These are phyloP conservation scores for Phytopythium boreale DNA, from an alignment of 352 stramenopile genomes.

Conservation along the genomic window DNA sequence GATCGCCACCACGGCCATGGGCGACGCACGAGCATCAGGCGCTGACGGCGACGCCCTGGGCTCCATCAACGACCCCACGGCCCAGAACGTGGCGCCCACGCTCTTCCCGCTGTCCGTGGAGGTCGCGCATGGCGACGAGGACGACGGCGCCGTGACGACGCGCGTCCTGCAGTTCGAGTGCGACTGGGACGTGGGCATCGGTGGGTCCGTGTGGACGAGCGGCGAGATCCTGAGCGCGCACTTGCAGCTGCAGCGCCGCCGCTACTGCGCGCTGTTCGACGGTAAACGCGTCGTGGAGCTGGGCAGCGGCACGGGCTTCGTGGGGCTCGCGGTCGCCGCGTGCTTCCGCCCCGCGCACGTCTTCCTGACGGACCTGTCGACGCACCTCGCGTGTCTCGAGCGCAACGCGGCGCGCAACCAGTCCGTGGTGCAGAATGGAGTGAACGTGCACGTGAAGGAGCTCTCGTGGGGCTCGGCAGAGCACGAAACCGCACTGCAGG, in stretches of 20 bases:
- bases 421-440: constrained; percentile 15
- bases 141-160: constrained; percentile 1
- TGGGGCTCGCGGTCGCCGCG: constrained; percentile 59
- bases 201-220: constrained; percentile 82
- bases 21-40: background rate
- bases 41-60: background rate
- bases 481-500: constrained; percentile 47
- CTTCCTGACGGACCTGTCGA: constrained; percentile 63
- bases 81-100: background rate
- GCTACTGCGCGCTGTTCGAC: constrained; percentile 51
- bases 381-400: constrained; percentile 53
- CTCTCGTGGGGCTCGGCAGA: constrained; percentile 46
- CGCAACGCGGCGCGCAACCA: constrained; percentile 59
- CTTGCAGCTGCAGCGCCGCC: constrained; percentile 43
- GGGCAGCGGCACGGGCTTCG: constrained; percentile 74
- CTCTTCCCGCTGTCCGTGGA: constrained; percentile 47
- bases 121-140: constrained; percentile 25
- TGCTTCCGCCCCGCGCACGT: constrained; percentile 60
- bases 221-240: constrained; percentile 66
- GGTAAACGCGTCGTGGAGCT: constrained; percentile 70
- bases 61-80: background rate
- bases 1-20: background rate
- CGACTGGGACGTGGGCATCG: constrained; percentile 80
- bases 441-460: constrained; percentile 54
- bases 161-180: constrained; percentile 63